Conservation (phyloP, 495 filamentous ascomycete genomes). For the Annulohypoxylon bovei region DNA sequence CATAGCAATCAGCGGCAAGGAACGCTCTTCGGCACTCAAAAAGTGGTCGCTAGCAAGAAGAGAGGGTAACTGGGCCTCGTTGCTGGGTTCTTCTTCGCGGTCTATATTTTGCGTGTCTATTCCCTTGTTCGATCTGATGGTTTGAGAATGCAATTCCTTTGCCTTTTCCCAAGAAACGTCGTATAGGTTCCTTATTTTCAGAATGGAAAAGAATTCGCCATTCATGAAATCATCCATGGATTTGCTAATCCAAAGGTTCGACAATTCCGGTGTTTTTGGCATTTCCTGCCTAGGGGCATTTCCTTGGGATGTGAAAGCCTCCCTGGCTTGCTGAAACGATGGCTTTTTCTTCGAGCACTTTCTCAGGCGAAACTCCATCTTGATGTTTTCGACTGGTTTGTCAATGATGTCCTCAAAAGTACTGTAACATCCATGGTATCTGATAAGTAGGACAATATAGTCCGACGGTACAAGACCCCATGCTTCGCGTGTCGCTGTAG, state of each 20-base stretch:
- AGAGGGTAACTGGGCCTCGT: constrained; percentile 17
- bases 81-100: constrained; percentile 16
- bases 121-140: background rate
- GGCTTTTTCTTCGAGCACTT: constrained; percentile 67
- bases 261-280: constrained; percentile 43
- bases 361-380: constrained; percentile 57
- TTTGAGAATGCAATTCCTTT: constrained; percentile 56
- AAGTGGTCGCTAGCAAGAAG: constrained; percentile 36
- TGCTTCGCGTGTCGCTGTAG: constrained; percentile 77
- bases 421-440: constrained; percentile 68
- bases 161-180: constrained; percentile 76
- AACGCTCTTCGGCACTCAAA: constrained; percentile 47
- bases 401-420: constrained; percentile 53
- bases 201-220: constrained; percentile 69
- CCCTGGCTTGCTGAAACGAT: constrained; percentile 56
- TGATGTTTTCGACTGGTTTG: background rate
- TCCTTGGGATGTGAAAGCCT: constrained; percentile 56
- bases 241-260: constrained; percentile 73
- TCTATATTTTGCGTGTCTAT: background rate
- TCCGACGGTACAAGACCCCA: constrained; percentile 76
- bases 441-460: constrained; percentile 82
- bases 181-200: constrained; percentile 65
- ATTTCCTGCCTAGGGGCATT: background rate
- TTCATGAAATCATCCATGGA: constrained; percentile 78
- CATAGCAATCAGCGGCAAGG: constrained; percentile 77